Conservation (phyloP, 108 stramenopile genomes). For the Pelagomonas calceolata region DNA sequence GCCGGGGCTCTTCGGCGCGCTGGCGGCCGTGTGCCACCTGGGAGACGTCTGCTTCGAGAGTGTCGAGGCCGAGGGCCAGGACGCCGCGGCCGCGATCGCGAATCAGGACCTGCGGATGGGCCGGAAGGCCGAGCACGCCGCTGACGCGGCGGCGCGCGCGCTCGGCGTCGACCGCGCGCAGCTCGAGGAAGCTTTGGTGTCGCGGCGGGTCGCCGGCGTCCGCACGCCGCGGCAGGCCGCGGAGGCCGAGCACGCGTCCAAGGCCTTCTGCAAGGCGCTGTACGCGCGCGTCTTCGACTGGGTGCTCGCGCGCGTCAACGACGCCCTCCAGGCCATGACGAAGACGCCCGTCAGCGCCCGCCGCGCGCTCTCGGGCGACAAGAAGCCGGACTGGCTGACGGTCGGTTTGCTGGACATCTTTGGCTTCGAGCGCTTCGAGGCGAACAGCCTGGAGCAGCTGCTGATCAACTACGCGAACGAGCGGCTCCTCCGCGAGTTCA, state of each 20-base stretch:
- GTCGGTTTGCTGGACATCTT: slow-evolving; percentile 16
- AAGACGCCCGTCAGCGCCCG: neutral
- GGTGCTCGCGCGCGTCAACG: slow-evolving; percentile 10
- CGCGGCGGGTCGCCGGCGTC: slow-evolving; percentile 1
- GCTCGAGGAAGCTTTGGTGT: neutral
- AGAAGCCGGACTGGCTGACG: neutral
- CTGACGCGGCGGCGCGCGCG: slow-evolving; percentile 13
- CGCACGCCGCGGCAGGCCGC: slow-evolving; percentile 4
- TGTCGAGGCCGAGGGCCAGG: neutral
- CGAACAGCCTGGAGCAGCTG: slow-evolving; percentile 17
- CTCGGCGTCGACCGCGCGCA: slow-evolving; percentile 4
- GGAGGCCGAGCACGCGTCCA: slow-evolving; percentile 24
- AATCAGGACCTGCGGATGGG: neutral
- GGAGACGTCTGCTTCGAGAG: slow-evolving; percentile 33
- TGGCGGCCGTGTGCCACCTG: slow-evolving; percentile 30
- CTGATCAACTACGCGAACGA: slow-evolving; percentile 26
- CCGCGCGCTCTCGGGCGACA: neutral
- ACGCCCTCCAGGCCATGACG: slow-evolving; percentile 4
- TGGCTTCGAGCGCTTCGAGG: slow-evolving; percentile 19
- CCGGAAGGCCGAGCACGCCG: neutral
- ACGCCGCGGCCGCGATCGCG: slow-evolving; percentile 12
- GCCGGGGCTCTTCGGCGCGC: slow-evolving; percentile 11
- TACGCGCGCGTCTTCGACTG: slow-evolving; percentile 17
- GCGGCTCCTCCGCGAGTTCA: slow-evolving; percentile 12
- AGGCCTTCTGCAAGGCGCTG: slow-evolving; percentile 30